Conservation (phyloP, 192 early-diverging fungal species). For the Coemansia sp. region DNA sequence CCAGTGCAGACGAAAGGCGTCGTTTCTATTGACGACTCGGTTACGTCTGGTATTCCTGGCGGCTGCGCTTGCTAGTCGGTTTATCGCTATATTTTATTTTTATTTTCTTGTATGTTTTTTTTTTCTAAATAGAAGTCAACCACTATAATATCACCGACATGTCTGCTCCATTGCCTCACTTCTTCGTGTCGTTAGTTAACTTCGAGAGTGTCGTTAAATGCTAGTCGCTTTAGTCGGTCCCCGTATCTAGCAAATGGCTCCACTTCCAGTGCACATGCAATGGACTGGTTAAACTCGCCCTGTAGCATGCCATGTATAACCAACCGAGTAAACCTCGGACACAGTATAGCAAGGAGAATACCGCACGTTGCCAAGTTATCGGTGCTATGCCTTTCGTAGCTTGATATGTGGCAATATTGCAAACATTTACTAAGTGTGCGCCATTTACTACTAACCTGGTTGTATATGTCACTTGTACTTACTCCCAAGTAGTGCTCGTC, state of each 20-base stretch:
- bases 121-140: neutral
- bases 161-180: neutral
- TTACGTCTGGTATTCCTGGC: conserved; percentile 37
- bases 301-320: neutral
- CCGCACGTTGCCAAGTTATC: neutral
- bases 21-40: conserved; percentile 47
- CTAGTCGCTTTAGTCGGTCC: neutral
- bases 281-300: neutral
- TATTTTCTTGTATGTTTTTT: neutral
- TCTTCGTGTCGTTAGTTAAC: neutral
- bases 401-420: conserved; percentile 1
- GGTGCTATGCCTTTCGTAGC: neutral
- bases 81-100: no score
- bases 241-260: neutral
- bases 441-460: neutral
- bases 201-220: neutral
- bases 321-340: conserved; percentile 6
- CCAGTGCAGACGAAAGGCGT: conserved; percentile 30
- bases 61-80: conserved; percentile 45
- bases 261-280: neutral
- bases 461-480: neutral
- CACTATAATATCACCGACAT: neutral
- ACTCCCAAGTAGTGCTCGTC: neutral
- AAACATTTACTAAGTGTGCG: neutral
- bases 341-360: neutral